phyloP scores from a whole-genome alignment of 495 filamentous ascomycete genomes.

The Xeromyces bisporus region DNA sequence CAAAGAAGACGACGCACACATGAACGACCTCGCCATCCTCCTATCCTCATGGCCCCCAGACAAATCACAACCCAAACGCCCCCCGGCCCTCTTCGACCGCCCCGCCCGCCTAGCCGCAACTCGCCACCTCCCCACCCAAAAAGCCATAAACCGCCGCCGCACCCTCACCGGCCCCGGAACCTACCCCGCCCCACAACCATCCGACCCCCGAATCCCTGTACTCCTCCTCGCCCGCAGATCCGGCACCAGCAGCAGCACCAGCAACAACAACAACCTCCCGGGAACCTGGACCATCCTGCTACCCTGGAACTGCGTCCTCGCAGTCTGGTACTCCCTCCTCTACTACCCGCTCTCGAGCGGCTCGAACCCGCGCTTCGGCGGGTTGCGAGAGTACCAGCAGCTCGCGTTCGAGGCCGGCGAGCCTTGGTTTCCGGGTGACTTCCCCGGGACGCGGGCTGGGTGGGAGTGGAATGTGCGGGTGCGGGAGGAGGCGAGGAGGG shows the following conservation, averaged over 20 bases:
- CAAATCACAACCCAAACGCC: constrained; percentile 26
- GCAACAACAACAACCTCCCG: constrained; percentile 31
- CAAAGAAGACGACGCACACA: constrained; percentile 14
- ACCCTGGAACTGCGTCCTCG: constrained; percentile 79
- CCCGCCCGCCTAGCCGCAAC: constrained; percentile 41
- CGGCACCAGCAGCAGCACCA: constrained; percentile 14
- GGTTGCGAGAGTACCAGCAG: constrained; percentile 63
- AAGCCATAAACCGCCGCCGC: constrained; percentile 74
- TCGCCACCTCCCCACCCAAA: constrained; percentile 59
- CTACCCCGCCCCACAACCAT: constrained; percentile 36
- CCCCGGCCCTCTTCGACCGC: constrained; percentile 51
- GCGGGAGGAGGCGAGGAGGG: constrained; percentile 37
- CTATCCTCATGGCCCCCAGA: constrained; percentile 61
- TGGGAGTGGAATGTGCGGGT: constrained; percentile 57
- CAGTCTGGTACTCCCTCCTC: constrained; percentile 78
- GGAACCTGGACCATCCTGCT: constrained; percentile 73
- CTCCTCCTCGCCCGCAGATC: constrained; percentile 47
- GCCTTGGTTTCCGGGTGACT: constrained; percentile 82
- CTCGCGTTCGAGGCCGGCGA: constrained; percentile 62
- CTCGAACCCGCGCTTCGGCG: constrained; percentile 66
- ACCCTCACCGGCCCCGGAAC: constrained; percentile 45
- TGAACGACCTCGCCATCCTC: constrained; percentile 36
- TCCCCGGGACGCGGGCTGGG: constrained; percentile 66
- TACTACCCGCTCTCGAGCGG: constrained; percentile 70
- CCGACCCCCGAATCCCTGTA: constrained; percentile 73